Percentiles rank a stretch among this genome's conserved stretches.
These are phyloP conservation scores for Saxispiralis lemnorum DNA, from an alignment of 495 filamentous ascomycete genomes.

Conservation along the genomic window DNA sequence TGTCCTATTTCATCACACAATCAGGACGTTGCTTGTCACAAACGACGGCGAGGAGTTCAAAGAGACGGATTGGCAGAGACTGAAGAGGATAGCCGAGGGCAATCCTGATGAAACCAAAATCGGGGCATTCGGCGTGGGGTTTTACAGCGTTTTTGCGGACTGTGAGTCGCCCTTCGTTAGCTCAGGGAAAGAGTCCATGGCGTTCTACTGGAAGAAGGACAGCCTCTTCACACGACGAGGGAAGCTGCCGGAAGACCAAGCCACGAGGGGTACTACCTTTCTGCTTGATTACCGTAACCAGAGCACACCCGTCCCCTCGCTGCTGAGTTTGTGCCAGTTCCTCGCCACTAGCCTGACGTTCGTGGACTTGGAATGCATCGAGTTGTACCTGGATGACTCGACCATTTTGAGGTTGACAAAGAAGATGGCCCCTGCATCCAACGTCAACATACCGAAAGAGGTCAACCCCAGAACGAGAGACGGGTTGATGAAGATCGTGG, in stretches of 20 bases:
- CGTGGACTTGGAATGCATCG: conserved; percentile 70
- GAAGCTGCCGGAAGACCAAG: conserved; percentile 43
- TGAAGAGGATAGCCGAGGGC: conserved; percentile 94
- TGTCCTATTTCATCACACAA: conserved; percentile 61
- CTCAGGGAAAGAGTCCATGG: conserved; percentile 81
- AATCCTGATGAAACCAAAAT: conserved; percentile 99
- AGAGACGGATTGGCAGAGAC: conserved; percentile 72
- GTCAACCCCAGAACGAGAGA: conserved; percentile 68
- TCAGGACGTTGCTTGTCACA: conserved; percentile 65
- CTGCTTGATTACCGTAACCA: conserved; percentile 80
- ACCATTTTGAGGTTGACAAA: conserved; percentile 61
- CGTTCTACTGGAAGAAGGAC: conserved; percentile 97
- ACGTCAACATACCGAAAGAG: conserved; percentile 57
- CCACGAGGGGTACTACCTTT: conserved; percentile 61
- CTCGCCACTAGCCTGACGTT: conserved; percentile 91
- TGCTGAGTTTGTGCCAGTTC: conserved; percentile 77
- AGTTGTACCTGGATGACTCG: conserved; percentile 79
- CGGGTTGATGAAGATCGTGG: conserved; percentile 61
- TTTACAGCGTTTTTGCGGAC: conserved; percentile 96
- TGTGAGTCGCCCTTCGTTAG: conserved; percentile 94
- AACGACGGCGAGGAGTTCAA: conserved; percentile 80
- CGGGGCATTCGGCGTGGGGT: conserved; percentile 93
- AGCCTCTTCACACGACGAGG: conserved; percentile 74
- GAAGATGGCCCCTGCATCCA: conserved; percentile 57
- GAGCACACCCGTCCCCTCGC: conserved; percentile 63